Evolutionary conservation across 208 protist species (phyloP).

Genomic region (Trichomonas tenax): DNA sequence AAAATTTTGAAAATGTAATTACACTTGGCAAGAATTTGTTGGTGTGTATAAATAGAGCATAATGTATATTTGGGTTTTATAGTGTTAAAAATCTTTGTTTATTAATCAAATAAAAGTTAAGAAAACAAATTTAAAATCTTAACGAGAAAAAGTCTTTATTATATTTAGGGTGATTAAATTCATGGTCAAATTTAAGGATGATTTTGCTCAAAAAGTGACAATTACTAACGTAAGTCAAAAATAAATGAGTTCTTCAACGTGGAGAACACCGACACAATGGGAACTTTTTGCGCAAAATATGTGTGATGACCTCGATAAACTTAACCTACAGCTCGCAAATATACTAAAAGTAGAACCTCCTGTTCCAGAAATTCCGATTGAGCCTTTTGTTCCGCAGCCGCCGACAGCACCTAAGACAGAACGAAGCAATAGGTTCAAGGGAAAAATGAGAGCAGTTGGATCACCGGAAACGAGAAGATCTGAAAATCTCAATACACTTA

Average conservation of each 20-base stretch:
- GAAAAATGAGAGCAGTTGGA: not conserved
- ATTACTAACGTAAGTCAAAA: not conserved
- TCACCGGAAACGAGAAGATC: not conserved
- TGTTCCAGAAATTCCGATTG: not conserved
- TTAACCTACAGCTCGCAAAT: not conserved
- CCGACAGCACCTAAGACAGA: not conserved
- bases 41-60: too few species aligned
- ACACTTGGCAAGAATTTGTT: too few species aligned
- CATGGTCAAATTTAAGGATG: too few species aligned
- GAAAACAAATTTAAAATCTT: too few species aligned
- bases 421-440: not conserved
- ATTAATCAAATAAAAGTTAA: too few species aligned
- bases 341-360: not conserved
- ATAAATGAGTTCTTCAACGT: not conserved
- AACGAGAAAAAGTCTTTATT: too few species aligned
- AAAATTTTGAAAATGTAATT: too few species aligned
- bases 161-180: too few species aligned
- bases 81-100: too few species aligned
- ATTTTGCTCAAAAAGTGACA: too few species aligned
- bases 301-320: not conserved
- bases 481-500: not conserved
- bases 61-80: too few species aligned
- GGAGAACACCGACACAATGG: not conserved
- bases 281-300: not conserved
- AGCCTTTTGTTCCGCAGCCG: not conserved